Base-by-base conservation (phyloP, 805 yeast genomes). In the Lipomyces yamadae region DNA sequence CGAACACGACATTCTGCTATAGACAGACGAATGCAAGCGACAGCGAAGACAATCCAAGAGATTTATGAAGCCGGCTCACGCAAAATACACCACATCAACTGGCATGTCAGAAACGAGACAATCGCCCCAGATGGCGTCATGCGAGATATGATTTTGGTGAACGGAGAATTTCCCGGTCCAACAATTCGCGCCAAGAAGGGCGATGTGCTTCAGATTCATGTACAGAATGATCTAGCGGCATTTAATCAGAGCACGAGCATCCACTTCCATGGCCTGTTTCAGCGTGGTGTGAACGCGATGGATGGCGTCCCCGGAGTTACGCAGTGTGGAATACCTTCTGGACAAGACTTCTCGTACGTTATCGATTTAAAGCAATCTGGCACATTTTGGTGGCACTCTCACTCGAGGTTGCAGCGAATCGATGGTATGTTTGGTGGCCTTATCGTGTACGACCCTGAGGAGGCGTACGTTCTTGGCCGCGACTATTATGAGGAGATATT, bases 351-450 rank as follows among this genome's bases (percentile, higher is more conserved):
- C 73, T 75, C 78, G 0, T 83, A 85, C 68, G 73, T 76, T 50
- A 84, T 85, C 72, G 78, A 80, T 24, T 74, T 78, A 2, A 74
- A 76, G 58, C 84, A 82, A 63, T 74, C 77, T 45, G 88, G 88
- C 0, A 81, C 86, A 0, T 81, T 76, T 62, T 85, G 88, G 88
- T 85, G 85, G 72, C 88, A 85, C 68, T 80, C 86, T 4, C 88
- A 85, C 62, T 78, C 76, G 72, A 84, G 83, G 53, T 79, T 84
- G 4, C 96, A 95, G 58, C 86, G 85, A 71, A 87, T 88, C 33
- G 96, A 96, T 60, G 84, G 92, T 4, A 78, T 90, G 68, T 79
- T 85, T 55, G 83, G 92, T 3, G 91, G 84, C 2, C 74, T 90
- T 62, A 80, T 66, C 13, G 56, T 68, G 2, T 59, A 62, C 13